phyloP scores from a whole-genome alignment of 331 rosid species.

The Malus hybrid region DNA sequence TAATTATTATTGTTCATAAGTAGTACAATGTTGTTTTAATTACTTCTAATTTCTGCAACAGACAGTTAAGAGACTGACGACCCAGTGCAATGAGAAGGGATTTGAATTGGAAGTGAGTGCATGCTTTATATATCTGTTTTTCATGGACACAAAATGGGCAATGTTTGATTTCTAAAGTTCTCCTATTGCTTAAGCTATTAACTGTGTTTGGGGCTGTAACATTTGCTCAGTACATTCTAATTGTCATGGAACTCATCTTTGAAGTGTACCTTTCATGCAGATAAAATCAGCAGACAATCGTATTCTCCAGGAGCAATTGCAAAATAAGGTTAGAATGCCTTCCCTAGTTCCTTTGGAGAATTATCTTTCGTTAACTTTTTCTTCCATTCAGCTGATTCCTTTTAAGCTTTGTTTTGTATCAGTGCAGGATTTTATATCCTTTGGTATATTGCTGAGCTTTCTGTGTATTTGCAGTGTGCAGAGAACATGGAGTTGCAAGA shows the following conservation, averaged over 20 bases:
- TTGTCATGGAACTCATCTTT: background rate
- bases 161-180: background rate
- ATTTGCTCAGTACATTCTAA: background rate
- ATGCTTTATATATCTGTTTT: conserved; percentile 10
- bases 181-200: background rate
- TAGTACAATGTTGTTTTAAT: background rate
- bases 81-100: conserved; percentile 86
- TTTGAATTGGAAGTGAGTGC: conserved; percentile 92
- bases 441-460: conserved; percentile 7
- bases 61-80: conserved; percentile 78
- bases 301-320: conserved; percentile 88
- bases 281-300: conserved; percentile 95
- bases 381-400: background rate
- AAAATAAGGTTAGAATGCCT: conserved; percentile 59
- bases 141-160: conserved; percentile 2
- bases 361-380: background rate
- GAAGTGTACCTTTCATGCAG: conserved; percentile 30
- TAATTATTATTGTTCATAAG: background rate
- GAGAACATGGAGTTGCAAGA: conserved; percentile 74
- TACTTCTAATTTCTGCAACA: conserved; percentile 25
- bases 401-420: background rate
- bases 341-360: background rate
- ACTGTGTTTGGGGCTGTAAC: background rate
- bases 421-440: background rate
- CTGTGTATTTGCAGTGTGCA: conserved; percentile 49